phyloP scores from a whole-genome alignment of 208 protist species.

The Eutreptiella sp. region DNA sequence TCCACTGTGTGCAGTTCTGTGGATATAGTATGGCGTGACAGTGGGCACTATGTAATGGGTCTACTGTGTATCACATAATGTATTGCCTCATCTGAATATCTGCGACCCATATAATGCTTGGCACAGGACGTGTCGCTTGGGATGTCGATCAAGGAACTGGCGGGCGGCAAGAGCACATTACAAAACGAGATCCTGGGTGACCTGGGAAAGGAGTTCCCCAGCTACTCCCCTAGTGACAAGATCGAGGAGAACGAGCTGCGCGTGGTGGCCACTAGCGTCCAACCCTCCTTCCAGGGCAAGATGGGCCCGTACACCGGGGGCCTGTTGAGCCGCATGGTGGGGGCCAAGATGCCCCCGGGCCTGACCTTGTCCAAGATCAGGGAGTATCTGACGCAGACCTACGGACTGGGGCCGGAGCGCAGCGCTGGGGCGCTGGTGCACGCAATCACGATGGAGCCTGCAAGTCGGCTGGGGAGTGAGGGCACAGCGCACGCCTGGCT shows the following conservation, averaged over 20 bases:
- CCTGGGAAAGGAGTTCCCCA: slow-evolving; percentile 41
- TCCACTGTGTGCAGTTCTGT: too few relatives aligned
- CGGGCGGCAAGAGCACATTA: slow-evolving; percentile 42
- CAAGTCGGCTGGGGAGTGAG: slow-evolving; percentile 37
- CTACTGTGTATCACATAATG: too few relatives aligned
- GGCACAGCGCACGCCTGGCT: slow-evolving; percentile 43
- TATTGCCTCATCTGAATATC: too few relatives aligned
- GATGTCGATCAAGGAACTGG: slow-evolving; percentile 43
- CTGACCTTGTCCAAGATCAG: slow-evolving; percentile 22
- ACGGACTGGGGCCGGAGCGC: slow-evolving; percentile 29
- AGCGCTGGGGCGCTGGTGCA: slow-evolving; percentile 46
- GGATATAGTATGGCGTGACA: too few relatives aligned
- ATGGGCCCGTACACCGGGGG: slow-evolving; percentile 25
- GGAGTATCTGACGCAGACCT: slow-evolving; percentile 21
- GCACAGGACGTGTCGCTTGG: slow-evolving; percentile 25
- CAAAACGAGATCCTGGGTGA: slow-evolving; percentile 52
- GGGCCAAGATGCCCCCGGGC: slow-evolving; percentile 37
- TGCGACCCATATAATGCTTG: too few relatives aligned
- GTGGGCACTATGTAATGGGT: too few relatives aligned
- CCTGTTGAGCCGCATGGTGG: slow-evolving; percentile 24
- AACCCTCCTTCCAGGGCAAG: slow-evolving; percentile 16
- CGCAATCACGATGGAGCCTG: slow-evolving; percentile 41
- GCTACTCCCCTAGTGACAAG: slow-evolving; percentile 11
- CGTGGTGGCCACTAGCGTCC: slow-evolving; percentile 18
- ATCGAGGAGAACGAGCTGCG: slow-evolving; percentile 34